phyloP scores from a whole-genome alignment of 1,139 yeast genomes.

The Ogataea hybrid region DNA sequence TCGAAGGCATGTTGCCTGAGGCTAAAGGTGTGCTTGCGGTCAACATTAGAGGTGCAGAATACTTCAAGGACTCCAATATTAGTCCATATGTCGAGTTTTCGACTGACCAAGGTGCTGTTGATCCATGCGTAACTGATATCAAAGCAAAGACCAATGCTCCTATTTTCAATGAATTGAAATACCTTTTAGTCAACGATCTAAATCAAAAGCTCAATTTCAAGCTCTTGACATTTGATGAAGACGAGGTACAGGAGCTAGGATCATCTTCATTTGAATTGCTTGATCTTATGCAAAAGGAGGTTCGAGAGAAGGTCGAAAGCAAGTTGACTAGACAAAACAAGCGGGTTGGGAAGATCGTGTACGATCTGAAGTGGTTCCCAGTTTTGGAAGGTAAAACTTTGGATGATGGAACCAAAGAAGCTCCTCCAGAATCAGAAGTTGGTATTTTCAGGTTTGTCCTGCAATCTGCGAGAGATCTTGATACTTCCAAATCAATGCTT shows the following conservation, averaged over 20 bases:
- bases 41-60: conserved; percentile 52
- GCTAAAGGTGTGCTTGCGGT: conserved; percentile 69
- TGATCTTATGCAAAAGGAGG: conserved; percentile 56
- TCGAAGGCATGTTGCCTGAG: conserved; percentile 62
- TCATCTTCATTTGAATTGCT: conserved; percentile 53
- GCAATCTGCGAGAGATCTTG: conserved; percentile 72
- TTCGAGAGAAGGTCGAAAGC: conserved; percentile 28
- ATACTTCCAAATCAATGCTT: conserved; percentile 57
- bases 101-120: conserved; percentile 44
- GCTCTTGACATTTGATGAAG: conserved; percentile 52
- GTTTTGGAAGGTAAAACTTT: conserved; percentile 45
- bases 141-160: conserved; percentile 58
- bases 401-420: conserved; percentile 51
- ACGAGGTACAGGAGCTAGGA: conserved; percentile 58
- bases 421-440: conserved; percentile 56
- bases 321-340: conserved; percentile 43
- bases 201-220: conserved; percentile 56
- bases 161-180: conserved; percentile 63
- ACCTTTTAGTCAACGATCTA: conserved; percentile 55
- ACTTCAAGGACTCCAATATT: conserved; percentile 42
- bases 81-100: conserved; percentile 44
- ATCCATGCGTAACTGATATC: conserved; percentile 51
- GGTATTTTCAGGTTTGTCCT: conserved; percentile 72
- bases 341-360: conserved; percentile 57
- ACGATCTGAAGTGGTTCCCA: conserved; percentile 66